Evolutionary conservation across 495 filamentous ascomycete genomes (phyloP).

Genomic region (Paragyromitra xinjiangensis): DNA sequence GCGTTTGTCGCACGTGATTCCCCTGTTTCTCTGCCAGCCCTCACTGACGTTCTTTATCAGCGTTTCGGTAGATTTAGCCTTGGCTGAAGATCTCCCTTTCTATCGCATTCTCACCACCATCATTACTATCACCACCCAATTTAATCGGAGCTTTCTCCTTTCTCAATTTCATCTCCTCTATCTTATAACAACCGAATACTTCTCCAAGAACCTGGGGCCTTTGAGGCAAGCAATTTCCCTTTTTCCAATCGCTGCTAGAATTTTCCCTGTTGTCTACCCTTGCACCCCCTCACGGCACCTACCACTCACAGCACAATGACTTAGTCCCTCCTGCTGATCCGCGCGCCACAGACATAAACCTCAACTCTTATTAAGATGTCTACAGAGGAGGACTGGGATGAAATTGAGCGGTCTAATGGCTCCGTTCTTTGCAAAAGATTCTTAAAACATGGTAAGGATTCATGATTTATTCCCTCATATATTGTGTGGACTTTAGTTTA

Average conservation of each 20-base stretch:
- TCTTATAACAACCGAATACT: background rate
- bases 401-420: conserved; percentile 36
- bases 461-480: background rate
- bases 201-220: background rate
- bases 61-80: conserved; percentile 14
- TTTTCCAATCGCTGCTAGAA: background rate
- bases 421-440: conserved; percentile 43
- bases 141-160: background rate
- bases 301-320: background rate
- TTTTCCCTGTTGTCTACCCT: background rate
- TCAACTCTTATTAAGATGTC: conserved; percentile 19
- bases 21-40: background rate
- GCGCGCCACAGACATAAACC: conserved; percentile 1
- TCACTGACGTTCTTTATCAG: background rate
- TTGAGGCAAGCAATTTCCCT: conserved; percentile 2
- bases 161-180: conserved; percentile 18
- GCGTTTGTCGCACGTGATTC: conserved; percentile 23
- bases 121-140: conserved; percentile 12
- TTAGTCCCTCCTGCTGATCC: conserved; percentile 15
- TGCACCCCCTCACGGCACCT: conserved; percentile 4
- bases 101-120: conserved; percentile 1
- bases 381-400: conserved; percentile 6
- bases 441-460: conserved; percentile 30
- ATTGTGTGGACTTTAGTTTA: background rate
- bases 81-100: background rate